A percentile compares a stretch with the other conserved stretches of the same genome.
Evolutionary conservation across 2,329 filamentous ascomycete species (phyloP).

Genomic region (Pseudogymnoascus sp.): DNA sequence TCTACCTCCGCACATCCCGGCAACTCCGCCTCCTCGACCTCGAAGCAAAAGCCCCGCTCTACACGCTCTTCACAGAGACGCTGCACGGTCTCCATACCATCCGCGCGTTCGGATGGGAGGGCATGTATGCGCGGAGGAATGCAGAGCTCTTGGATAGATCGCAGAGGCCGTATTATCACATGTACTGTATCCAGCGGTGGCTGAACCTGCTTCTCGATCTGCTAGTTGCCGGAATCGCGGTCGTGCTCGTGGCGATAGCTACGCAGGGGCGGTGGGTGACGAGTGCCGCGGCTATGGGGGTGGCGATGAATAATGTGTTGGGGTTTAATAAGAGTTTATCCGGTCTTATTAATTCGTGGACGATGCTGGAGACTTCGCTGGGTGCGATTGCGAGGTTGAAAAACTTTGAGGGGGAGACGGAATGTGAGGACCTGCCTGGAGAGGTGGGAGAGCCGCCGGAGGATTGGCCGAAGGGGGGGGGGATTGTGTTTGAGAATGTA

Average conservation of each 20-base stretch:
- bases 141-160: background rate
- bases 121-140: background rate
- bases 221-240: conserved; percentile 15
- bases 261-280: background rate
- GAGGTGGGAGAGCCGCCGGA: background rate
- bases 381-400: background rate
- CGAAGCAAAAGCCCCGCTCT: conserved; percentile 35
- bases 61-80: conserved; percentile 38
- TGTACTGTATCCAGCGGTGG: conserved; percentile 39
- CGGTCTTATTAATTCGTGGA: conserved; percentile 13
- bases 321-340: conserved; percentile 16
- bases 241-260: conserved; percentile 11
- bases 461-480: conserved; percentile 27
- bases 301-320: conserved; percentile 13
- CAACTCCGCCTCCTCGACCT: conserved; percentile 39
- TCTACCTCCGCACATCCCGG: conserved; percentile 39
- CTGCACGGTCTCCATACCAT: conserved; percentile 36
- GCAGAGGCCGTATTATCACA: conserved; percentile 38
- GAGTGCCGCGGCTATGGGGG: conserved; percentile 15
- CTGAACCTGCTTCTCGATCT: conserved; percentile 35
- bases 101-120: conserved; percentile 37
- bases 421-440: background rate
- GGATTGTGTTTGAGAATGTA: conserved; percentile 24
- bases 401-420: background rate
- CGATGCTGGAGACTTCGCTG: background rate